Base-by-base conservation (phyloP, 1,284 basidiomycete species). In the Takashimella koratensis region DNA sequence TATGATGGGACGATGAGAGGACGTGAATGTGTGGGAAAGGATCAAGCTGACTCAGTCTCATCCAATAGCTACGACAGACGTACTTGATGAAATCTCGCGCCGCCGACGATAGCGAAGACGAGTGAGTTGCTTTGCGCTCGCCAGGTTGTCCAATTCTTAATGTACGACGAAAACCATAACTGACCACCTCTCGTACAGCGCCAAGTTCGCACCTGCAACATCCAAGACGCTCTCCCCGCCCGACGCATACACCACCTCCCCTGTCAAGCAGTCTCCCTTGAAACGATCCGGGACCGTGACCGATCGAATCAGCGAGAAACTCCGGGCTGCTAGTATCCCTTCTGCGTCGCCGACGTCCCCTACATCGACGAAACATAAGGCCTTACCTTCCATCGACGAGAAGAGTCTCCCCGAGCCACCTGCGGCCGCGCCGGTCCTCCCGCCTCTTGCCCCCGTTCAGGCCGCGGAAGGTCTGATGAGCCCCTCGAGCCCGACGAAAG, bases 41-140 rank as follows among this genome's bases (percentile, higher is more conserved):
- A 8, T 16, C 16, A 43, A 19, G 43, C 59, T 64, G 49, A 51
- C n/a, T 42, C 46, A 16, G 87, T 16, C 70, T 78, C 30, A 36
- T 36, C 8, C 30, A n/a, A n/a, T 86, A 86, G 71, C 76, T 90
- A 53, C 90, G 87, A 74, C 81, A 85, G 53, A 79, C 82, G 45
- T 93, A 93, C 66, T 70, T 88, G n/a, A 75, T 79, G 26, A 93
- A 91, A 75, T 84, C 82, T 0, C 82, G 88, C 49, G 81, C 82
- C 36, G 90, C 90, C 3, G 90, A 94, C 62, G 90, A 94, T 68
- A 85, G 86, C 24, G 90, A 91, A 68, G 90, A 94, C 71, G 90
- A 93, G 90, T 93, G 75, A 68, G 87, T 78, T 19, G 3, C 4
- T 22, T 5, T 4, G 21, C 22, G 43, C 27, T 19, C 43, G 5